Conservation (phyloP, 208 protist species). For the Acanthamoeba castellanii region DNA sequence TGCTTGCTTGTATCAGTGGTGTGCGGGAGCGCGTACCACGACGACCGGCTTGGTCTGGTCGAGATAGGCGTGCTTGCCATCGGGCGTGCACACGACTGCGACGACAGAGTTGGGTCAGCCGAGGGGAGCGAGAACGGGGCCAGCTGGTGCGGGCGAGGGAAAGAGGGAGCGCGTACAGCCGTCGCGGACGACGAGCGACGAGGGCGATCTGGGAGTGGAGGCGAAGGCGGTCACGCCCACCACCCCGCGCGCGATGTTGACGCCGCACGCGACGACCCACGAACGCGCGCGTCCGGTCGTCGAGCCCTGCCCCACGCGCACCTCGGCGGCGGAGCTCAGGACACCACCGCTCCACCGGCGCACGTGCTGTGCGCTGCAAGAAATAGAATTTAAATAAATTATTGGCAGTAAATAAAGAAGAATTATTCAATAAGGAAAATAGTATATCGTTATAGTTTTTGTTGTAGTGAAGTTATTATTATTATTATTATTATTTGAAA, state of each 20-base stretch:
- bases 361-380: too few relatives aligned
- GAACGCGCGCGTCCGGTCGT: background rate
- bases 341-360: too few relatives aligned
- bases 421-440: too few relatives aligned
- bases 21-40: background rate
- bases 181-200: background rate
- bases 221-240: background rate
- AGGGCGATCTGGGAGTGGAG: background rate
- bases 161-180: background rate
- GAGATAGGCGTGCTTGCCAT: constrained; percentile 3
- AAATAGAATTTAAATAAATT: too few relatives aligned
- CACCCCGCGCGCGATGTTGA: background rate
- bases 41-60: background rate
- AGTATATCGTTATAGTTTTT: background rate
- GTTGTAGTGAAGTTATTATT: background rate
- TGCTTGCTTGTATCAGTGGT: background rate
- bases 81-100: constrained; percentile 1
- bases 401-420: too few relatives aligned
- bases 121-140: background rate
- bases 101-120: background rate
- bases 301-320: background rate
- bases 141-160: background rate
- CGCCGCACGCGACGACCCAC: background rate
- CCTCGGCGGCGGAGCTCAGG: background rate
- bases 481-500: background rate